These are phyloP conservation scores for Gyromitra esculenta DNA, from an alignment of 2,329 filamentous ascomycete species.

Conservation along the genomic window DNA sequence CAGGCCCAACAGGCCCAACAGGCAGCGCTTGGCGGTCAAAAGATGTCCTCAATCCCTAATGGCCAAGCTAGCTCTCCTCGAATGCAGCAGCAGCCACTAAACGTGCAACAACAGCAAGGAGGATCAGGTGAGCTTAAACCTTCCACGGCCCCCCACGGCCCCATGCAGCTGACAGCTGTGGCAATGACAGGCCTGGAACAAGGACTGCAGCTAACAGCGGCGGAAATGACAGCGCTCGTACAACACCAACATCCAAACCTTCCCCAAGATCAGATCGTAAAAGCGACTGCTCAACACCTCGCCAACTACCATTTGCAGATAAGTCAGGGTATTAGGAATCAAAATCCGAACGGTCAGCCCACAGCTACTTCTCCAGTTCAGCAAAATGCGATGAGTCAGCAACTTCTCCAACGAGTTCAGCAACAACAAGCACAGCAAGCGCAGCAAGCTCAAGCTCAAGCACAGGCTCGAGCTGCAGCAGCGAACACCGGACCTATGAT, in stretches of 20 bases:
- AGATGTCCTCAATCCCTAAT: conserved; percentile 20
- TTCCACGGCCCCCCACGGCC: conserved; percentile 30
- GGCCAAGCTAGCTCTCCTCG: conserved; percentile 41
- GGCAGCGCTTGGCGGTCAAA: conserved; percentile 39
- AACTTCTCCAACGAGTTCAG: conserved; percentile 30
- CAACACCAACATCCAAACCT: conserved; percentile 50
- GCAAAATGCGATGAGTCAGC: conserved; percentile 14
- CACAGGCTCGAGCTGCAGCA: conserved; percentile 28
- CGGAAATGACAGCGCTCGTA: conserved; percentile 50
- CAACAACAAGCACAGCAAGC: conserved; percentile 34
- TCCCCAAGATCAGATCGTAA: conserved; percentile 39
- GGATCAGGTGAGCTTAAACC: conserved; percentile 42
- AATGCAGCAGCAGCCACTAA: conserved; percentile 47
- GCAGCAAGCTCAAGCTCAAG: conserved; percentile 31
- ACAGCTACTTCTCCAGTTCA: conserved; percentile 19
- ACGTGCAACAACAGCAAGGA: conserved; percentile 39
- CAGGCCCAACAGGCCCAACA: conserved; percentile 41
- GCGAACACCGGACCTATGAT: conserved; percentile 52
- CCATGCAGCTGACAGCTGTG: conserved; percentile 50
- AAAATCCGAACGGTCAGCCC: conserved; percentile 28
- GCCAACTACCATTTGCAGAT: conserved; percentile 47
- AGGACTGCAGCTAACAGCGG: conserved; percentile 48
- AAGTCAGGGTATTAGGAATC: conserved; percentile 35
- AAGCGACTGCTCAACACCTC: conserved; percentile 41
- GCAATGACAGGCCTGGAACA: conserved; percentile 39